Base-by-base conservation (phyloP, 2,329 filamentous ascomycete species). In the Rhinocladiella similis region DNA sequence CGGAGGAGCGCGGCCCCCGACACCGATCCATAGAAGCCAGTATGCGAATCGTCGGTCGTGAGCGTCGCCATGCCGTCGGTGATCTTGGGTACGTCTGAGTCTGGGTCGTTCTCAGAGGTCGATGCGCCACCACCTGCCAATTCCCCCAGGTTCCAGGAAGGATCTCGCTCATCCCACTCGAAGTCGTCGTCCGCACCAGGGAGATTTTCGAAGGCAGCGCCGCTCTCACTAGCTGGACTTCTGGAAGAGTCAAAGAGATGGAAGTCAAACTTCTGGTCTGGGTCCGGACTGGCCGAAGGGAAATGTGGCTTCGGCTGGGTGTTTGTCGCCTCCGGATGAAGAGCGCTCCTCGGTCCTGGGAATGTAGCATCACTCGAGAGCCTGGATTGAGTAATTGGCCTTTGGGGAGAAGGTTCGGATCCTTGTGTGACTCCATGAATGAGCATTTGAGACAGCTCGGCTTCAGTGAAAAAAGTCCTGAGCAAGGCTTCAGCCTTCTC, bases 161-260 rank as follows among this genome's bases (percentile, higher is more conserved):
- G 45, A 43, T 63, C 60, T 38, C 57, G 51, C 41, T 63, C 60
- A 33, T 63, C 60, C 60, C 60, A 63, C 25, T 60, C 60, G 29
- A 63, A 63, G 22, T 63, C 60, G 38, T 63, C 57, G 19, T 63
- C 60, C 18, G 57, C 57, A 14, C 57, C 47, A 3, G 59, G 56
- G 22, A 47, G 53, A 43, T 46, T 59, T 19, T 62, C 59, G 12
- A 59, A 52, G 29, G 46, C 16, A 18, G 49, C 38, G 38, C 12
- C 25, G 22, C 52, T 53, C 9, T 57, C 53, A 29, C 22, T 16
- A 9, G 35, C 39, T 46, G 47, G 25, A 35, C 29, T 33, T 18
- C 10, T 22, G 16, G 47, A 38, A 5, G 56, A 52, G 29, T 56
- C 50, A 2, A 53, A 43, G 46, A 45, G n/a, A 9, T 50, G 27